Base-by-base conservation (phyloP, 352 stramenopile species). In the Stramenopiles sp. region DNA sequence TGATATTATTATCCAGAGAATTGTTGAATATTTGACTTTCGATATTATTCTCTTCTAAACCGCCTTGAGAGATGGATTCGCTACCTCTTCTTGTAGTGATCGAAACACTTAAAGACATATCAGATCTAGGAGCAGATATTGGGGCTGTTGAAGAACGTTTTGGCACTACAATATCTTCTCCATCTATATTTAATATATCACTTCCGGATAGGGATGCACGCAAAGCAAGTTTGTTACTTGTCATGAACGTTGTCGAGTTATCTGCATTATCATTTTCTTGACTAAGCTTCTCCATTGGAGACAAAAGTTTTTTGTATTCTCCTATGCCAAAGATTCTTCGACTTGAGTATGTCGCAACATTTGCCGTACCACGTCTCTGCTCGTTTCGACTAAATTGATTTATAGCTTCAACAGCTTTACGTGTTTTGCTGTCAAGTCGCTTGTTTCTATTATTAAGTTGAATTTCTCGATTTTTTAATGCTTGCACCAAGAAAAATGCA, bases 301-400 rank as follows among this genome's bases (percentile, higher is more conserved):
- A 33, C 7, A 76, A 7, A 4, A 76, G 30, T 20, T 76, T 76
- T 76, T 76, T 76, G 65, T 76, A 76, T 13, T 76, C 65, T 31
- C 13, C 4, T 13, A 76, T 76, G 4, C 65, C 65, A 33, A 76
- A 76, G 4, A 76, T 76, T 76, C 65, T 76, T 33, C 65, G 65
- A 33, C 65, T 76, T 4, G 4, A 31, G 65, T 76, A 76, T 7
- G 65, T 76, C 31, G 30, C 65, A 7, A 76, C 65, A 33, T 76
- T 33, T 13, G 4, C 13, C 4, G 65, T 33, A 13, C 30, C 65
- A 33, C 4, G 4, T 76, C 65, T 31, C 13, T 76, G 30, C 30
- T 33, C 31, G 30, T 76, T 76, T 76, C 31, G 30, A 33, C 31
- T 76, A 33, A 33, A 13, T 33, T 13, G 30, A 13, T 76, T 76